Base-by-base conservation (phyloP, 306 rosid species). In the Nissolia schottii region DNA sequence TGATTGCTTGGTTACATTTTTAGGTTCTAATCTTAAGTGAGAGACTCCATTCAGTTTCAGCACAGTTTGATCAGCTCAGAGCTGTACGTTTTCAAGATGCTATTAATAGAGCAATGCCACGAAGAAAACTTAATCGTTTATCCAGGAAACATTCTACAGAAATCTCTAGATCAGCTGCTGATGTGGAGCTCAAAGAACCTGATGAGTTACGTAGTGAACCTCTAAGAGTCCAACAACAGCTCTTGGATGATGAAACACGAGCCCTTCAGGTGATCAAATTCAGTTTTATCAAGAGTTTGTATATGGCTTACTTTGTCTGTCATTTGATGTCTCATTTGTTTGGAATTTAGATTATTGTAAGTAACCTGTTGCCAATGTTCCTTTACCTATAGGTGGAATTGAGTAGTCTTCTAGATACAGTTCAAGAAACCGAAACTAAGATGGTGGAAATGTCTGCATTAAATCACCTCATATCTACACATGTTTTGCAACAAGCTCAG, bases 401-500 rank as follows among this genome's bases (percentile, higher is more conserved):
- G 82, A 79, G 80, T 22, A 70, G 80, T 82, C 96, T 89, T 82
- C 88, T 94, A 37, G 95, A 88, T 62, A 86, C 93, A 3, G 99
- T 83, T 64, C 97, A 89, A 40, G 87, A 91, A 82, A 91, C 99
- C 2, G 99, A 94, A 84, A 94, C 91, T n/a, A 94, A 88, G 84
- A 91, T 94, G 99, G 97, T 89, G 67, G 99, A 94, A 86, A 85
- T 94, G 96, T 94, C 99, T 79, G 97, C 99, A 38, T 22, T 94
- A 35, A 94, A 94, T 84, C 99, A 94, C 86, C 86, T 94, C 43
- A 74, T 94, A 89, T 87, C 99, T 61, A 91, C 99, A 0, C 99
- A 94, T 74, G 99, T 94, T 84, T 79, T 91, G 88, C 97, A 87
- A 1, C 99, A 94, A 79, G 87, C 96, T 54, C 95, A 94, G 81